phyloP scores from a whole-genome alignment of 331 rosid species.

The Dryas integrifolia region DNA sequence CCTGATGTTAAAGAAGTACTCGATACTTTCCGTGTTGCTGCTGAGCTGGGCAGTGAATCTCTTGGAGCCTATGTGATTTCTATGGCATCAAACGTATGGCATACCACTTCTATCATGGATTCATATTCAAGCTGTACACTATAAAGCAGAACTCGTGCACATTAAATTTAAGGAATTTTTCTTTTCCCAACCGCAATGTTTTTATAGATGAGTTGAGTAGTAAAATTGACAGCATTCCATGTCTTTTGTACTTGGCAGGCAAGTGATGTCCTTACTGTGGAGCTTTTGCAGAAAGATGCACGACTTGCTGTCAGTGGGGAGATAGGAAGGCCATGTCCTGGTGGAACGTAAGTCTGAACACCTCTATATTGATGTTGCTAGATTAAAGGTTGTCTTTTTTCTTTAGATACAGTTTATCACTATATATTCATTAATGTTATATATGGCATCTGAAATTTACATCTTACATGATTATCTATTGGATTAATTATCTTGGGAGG shows the following conservation, averaged over 20 bases:
- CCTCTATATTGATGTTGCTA: slow-evolving; percentile 9
- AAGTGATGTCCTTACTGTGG: slow-evolving; percentile 94
- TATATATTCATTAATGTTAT: not conserved
- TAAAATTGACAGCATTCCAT: not conserved
- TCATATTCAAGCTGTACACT: slow-evolving; percentile 8
- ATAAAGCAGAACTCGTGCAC: slow-evolving; percentile 10
- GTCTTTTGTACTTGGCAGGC: slow-evolving; percentile 54
- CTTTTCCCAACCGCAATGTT: not conserved
- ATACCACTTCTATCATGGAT: slow-evolving; percentile 22
- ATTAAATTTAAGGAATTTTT: slow-evolving; percentile 5
- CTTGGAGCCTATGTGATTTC: slow-evolving; percentile 97
- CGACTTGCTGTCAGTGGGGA: slow-evolving; percentile 80
- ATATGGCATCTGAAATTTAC: not conserved
- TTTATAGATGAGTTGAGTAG: not conserved
- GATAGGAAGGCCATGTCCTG: slow-evolving; percentile 76
- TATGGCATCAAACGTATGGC: slow-evolving; percentile 84
- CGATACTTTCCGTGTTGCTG: slow-evolving; percentile 78
- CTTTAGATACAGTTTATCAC: not conserved
- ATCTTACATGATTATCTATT: not conserved
- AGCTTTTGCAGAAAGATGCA: slow-evolving; percentile 94
- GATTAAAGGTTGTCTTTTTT: not conserved
- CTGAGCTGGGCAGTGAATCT: slow-evolving; percentile 87
- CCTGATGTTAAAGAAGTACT: slow-evolving; percentile 71
- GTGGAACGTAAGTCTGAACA: slow-evolving; percentile 70
- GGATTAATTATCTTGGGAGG: not conserved